Evolutionary conservation across 78 protist species (phyloP).

Genomic region (Chrysochromulina parva): DNA sequence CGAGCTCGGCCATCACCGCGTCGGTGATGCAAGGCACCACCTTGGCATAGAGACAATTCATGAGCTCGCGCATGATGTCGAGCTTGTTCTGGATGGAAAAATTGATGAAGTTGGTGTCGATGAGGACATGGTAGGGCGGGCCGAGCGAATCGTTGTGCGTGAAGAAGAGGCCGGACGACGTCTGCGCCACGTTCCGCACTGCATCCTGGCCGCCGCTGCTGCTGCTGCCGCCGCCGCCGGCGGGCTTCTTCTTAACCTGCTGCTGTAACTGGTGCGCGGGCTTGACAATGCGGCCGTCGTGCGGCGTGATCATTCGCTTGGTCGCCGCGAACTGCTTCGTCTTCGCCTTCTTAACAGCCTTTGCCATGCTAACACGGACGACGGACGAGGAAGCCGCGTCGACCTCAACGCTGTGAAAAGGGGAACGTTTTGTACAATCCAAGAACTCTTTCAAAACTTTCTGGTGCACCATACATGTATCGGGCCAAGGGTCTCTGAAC

Average conservation of each 20-base stretch:
- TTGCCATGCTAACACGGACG: no score
- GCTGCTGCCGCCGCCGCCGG: neutral
- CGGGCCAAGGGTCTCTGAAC: no score
- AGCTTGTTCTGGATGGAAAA: conserved; percentile 90
- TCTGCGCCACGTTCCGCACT: conserved; percentile 30
- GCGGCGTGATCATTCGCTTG: conserved; percentile 57
- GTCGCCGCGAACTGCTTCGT: conserved; percentile 56
- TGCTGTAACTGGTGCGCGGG: neutral
- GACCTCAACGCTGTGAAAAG: no score
- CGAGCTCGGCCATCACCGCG: conserved; percentile 98
- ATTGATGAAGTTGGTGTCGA: conserved; percentile 99
- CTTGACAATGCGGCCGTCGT: conserved; percentile 49
- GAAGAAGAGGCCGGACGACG: conserved; percentile 76
- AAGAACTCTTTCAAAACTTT: no score
- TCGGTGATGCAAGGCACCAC: conserved; percentile 89
- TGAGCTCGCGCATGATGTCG: conserved; percentile 84
- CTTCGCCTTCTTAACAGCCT: neutral
- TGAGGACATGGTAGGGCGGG: conserved; percentile 97
- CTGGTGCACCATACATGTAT: no score
- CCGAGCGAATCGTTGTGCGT: conserved; percentile 90
- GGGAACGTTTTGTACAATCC: no score
- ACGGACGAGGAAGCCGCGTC: no score
- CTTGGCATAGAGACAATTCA: conserved; percentile 98
- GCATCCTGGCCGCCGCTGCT: neutral
- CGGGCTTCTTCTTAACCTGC: neutral